Evolutionary conservation across 805 yeast species (phyloP).

Genomic region (Metschnikowia baotianmanensis): DNA sequence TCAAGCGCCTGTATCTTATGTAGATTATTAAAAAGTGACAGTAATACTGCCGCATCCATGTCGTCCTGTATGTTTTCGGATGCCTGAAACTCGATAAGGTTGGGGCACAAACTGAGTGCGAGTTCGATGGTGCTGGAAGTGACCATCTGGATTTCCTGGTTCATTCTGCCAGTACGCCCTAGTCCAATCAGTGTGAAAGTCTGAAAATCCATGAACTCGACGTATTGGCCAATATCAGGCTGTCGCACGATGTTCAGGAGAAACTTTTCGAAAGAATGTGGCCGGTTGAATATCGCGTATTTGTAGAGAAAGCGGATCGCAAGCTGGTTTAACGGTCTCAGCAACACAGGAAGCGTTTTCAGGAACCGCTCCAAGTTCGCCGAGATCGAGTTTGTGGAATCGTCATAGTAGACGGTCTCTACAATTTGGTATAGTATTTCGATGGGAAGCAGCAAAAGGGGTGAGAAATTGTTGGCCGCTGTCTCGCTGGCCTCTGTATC

Average conservation of each 20-base stretch:
- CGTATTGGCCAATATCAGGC: conserved; percentile 54
- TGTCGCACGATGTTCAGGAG: conserved; percentile 49
- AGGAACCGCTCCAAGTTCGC: conserved; percentile 51
- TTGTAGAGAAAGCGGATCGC: conserved; percentile 59
- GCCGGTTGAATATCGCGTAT: conserved; percentile 73
- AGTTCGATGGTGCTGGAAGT: conserved; percentile 67
- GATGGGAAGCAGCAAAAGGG: conserved; percentile 44
- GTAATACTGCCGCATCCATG: conserved; percentile 57
- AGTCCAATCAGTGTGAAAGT: conserved; percentile 87
- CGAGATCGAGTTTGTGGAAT: conserved; percentile 50
- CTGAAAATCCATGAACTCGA: conserved; percentile 78
- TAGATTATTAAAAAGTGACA: conserved; percentile 51
- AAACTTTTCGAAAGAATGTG: conserved; percentile 74
- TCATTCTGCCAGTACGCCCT: conserved; percentile 88
- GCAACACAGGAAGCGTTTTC: conserved; percentile 52
- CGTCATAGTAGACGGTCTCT: conserved; percentile 54
- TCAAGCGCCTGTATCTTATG: conserved; percentile 67
- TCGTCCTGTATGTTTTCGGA: conserved; percentile 86
- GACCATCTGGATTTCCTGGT: conserved; percentile 86
- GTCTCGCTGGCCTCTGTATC: conserved; percentile 17
- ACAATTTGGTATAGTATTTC: conserved; percentile 55
- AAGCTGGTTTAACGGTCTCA: conserved; percentile 56
- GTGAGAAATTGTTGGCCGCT: conserved; percentile 16
- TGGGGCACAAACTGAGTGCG: conserved; percentile 62
- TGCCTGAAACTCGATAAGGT: conserved; percentile 74